phyloP scores from a whole-genome alignment of 2,329 filamentous ascomycete species.

The Colletotrichum orbiculare region DNA sequence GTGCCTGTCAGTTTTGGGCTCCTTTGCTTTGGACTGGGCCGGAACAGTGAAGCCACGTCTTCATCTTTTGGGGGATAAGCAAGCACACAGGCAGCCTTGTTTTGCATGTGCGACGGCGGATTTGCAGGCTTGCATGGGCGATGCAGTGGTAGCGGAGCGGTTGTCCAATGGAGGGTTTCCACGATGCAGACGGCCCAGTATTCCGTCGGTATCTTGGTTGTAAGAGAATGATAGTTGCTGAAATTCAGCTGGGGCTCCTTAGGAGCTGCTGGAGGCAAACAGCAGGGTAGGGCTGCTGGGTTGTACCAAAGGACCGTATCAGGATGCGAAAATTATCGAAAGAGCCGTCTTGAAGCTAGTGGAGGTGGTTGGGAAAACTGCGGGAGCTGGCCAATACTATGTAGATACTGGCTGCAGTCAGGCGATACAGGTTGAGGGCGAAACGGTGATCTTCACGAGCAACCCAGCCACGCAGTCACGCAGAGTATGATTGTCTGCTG shows the following conservation, averaged over 20 bases:
- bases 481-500: neutral
- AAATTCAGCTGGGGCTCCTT: slow-evolving; percentile 16
- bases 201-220: slow-evolving; percentile 10
- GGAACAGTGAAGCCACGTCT: slow-evolving; percentile 37
- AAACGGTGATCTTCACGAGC: slow-evolving; percentile 28
- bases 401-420: slow-evolving; percentile 13
- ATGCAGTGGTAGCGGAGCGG: slow-evolving; percentile 30
- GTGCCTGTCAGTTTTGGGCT: slow-evolving; percentile 8
- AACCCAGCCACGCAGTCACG: slow-evolving; percentile 26
- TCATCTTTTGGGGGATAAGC: slow-evolving; percentile 19
- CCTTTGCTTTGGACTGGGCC: slow-evolving; percentile 11
- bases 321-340: too few species aligned
- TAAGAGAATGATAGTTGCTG: slow-evolving; percentile 11
- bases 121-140: slow-evolving; percentile 34
- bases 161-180: slow-evolving; percentile 43
- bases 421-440: slow-evolving; percentile 31
- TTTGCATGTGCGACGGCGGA: slow-evolving; percentile 34
- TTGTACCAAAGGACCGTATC: too few species aligned
- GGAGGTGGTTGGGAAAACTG: slow-evolving; percentile 33
- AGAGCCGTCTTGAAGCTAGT: neutral
- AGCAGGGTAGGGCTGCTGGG: slow-evolving; percentile 13
- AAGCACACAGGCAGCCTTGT: slow-evolving; percentile 32
- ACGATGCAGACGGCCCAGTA: slow-evolving; percentile 43
- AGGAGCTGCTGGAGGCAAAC: slow-evolving; percentile 14
- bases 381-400: slow-evolving; percentile 20